Percentiles rank a stretch among this genome's conserved stretches.
Evolutionary conservation across 2,329 filamentous ascomycete genomes (phyloP).

Genomic region (Aulographum hederae): DNA sequence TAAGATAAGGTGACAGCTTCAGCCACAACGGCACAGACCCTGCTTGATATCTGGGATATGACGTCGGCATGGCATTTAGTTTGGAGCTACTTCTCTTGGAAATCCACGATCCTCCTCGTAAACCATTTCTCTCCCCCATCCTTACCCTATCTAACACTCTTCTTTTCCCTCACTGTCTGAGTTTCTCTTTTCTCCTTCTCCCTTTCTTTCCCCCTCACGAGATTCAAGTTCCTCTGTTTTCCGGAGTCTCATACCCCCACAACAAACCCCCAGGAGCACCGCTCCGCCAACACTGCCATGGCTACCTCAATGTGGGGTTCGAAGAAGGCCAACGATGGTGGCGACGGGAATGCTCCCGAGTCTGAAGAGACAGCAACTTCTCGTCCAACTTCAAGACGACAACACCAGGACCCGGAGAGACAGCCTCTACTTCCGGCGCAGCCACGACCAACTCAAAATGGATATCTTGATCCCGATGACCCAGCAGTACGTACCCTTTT

Average conservation of each 20-base stretch:
- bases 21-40: too few relatives aligned
- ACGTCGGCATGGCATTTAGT: too few relatives aligned
- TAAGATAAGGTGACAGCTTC: too few relatives aligned
- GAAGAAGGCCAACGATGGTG: conserved; percentile 24
- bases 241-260: neutral
- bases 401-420: conserved; percentile 35
- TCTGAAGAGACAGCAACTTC: conserved; percentile 5
- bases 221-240: neutral
- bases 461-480: conserved; percentile 60
- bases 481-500: conserved; percentile 43
- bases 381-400: conserved; percentile 13
- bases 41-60: too few relatives aligned
- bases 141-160: too few relatives aligned
- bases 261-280: neutral
- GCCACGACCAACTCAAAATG: conserved; percentile 34
- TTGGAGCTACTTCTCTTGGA: too few relatives aligned
- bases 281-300: conserved; percentile 5
- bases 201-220: neutral
- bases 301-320: conserved; percentile 39
- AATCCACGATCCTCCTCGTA: too few relatives aligned
- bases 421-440: conserved; percentile 45
- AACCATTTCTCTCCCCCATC: too few relatives aligned
- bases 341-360: conserved; percentile 8
- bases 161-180: too few relatives aligned
- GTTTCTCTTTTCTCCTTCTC: neutral